These are phyloP conservation scores for Tricholoma sp. DNA, from an alignment of 768 basidiomycete genomes.

Conservation along the genomic window DNA sequence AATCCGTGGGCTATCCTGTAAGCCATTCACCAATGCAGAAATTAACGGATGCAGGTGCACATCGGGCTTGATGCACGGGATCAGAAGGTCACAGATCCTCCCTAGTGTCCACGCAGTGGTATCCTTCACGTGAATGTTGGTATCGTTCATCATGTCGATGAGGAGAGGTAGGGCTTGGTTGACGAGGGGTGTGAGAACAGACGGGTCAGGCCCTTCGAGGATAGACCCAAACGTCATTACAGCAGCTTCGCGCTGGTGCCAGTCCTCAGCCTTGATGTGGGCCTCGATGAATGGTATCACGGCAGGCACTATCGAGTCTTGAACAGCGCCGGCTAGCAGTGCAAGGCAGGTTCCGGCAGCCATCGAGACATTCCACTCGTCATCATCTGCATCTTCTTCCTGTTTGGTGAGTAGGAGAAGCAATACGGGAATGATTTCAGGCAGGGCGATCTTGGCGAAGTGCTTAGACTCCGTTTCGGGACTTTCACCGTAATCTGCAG, in stretches of 20 bases:
- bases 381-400: slow-evolving; percentile 95
- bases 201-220: slow-evolving; percentile 90
- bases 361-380: slow-evolving; percentile 99
- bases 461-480: slow-evolving; percentile 83
- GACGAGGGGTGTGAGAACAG: slow-evolving; percentile 83
- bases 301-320: slow-evolving; percentile 84
- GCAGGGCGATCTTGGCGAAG: slow-evolving; percentile 92
- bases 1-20: slow-evolving; percentile 80
- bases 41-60: slow-evolving; percentile 82
- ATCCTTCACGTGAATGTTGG: slow-evolving; percentile 85
- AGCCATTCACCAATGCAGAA: slow-evolving; percentile 73
- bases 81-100: slow-evolving; percentile 86
- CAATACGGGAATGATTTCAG: slow-evolving; percentile 92
- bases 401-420: slow-evolving; percentile 85
- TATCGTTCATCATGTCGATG: slow-evolving; percentile 92
- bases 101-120: slow-evolving; percentile 98
- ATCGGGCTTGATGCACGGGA: slow-evolving; percentile 83
- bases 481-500: slow-evolving; percentile 82
- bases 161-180: slow-evolving; percentile 91
- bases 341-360: slow-evolving; percentile 89
- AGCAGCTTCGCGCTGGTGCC: slow-evolving; percentile 95
- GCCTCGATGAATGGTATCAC: slow-evolving; percentile 98
- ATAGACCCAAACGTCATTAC: slow-evolving; percentile 99
- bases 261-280: slow-evolving; percentile 87
- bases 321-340: slow-evolving; percentile 84